Conservation (phyloP, 345 rosid genomes). For the Citrus maxima region DNA sequence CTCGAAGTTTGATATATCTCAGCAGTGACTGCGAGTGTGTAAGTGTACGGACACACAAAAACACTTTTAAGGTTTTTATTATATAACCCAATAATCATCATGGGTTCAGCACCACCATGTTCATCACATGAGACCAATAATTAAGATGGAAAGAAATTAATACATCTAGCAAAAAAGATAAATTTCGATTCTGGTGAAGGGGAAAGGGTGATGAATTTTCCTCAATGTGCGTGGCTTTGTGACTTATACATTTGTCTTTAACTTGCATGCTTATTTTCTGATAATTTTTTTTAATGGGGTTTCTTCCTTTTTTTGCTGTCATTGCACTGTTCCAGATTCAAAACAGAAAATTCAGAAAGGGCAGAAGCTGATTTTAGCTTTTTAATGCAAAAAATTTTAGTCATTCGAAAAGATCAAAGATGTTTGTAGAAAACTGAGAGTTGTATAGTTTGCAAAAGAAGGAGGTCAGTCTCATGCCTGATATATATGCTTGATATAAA, state of each 20-base stretch:
- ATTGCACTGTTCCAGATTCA: background rate
- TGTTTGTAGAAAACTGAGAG: background rate
- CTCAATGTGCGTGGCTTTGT: background rate
- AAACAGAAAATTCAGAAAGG: background rate
- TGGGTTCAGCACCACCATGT: background rate
- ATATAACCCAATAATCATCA: slow-evolving; percentile 6
- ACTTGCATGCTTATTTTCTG: background rate
- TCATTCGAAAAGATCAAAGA: background rate
- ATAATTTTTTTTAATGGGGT: background rate
- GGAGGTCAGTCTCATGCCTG: no score
- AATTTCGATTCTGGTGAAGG: background rate
- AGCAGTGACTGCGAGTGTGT: background rate
- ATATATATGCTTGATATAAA: no score
- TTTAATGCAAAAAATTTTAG: background rate
- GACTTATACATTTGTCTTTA: background rate
- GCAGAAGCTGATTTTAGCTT: background rate
- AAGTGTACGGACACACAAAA: slow-evolving; percentile 8
- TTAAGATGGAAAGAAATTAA: background rate
- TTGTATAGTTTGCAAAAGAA: no score
- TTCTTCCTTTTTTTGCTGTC: background rate
- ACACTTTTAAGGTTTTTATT: background rate
- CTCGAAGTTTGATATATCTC: slow-evolving; percentile 1
- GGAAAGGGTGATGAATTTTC: background rate
- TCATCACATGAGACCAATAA: background rate
- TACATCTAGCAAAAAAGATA: background rate